A percentile compares a stretch with the other conserved stretches of the same genome.
phyloP scores from a whole-genome alignment of 805 yeast species.

The Suhomyces prunicola region DNA sequence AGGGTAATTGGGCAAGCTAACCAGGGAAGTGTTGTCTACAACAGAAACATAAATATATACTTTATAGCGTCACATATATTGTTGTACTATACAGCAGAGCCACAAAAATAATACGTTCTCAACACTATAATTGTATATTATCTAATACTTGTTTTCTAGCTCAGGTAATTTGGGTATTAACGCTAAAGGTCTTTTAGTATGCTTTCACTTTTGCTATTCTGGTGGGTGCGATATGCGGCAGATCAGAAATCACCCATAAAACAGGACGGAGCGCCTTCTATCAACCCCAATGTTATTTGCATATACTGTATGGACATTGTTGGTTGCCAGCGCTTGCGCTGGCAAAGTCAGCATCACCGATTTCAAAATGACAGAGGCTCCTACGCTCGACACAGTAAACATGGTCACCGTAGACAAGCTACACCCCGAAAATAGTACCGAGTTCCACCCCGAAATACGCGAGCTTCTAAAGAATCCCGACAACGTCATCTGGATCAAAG shows the following conservation, averaged over 20 bases:
- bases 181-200: too few relatives aligned
- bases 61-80: too few relatives aligned
- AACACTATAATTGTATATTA: too few relatives aligned
- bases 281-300: neutral
- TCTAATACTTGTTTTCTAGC: too few relatives aligned
- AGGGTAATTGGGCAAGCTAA: too few relatives aligned
- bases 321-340: neutral
- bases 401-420: neutral
- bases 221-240: neutral
- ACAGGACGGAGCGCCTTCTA: neutral
- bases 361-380: neutral
- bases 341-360: neutral
- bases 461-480: constrained; percentile 1
- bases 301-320: neutral
- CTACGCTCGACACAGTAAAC: neutral
- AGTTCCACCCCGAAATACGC: neutral
- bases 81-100: too few relatives aligned
- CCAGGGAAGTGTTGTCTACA: too few relatives aligned
- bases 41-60: too few relatives aligned
- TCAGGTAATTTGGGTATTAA: too few relatives aligned
- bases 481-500: constrained; percentile 10
- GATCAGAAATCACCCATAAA: neutral
- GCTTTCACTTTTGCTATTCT: too few relatives aligned
- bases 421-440: neutral
- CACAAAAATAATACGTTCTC: too few relatives aligned